phyloP scores from a whole-genome alignment of 805 yeast species.

The Cyberlindnera subsufficiens region DNA sequence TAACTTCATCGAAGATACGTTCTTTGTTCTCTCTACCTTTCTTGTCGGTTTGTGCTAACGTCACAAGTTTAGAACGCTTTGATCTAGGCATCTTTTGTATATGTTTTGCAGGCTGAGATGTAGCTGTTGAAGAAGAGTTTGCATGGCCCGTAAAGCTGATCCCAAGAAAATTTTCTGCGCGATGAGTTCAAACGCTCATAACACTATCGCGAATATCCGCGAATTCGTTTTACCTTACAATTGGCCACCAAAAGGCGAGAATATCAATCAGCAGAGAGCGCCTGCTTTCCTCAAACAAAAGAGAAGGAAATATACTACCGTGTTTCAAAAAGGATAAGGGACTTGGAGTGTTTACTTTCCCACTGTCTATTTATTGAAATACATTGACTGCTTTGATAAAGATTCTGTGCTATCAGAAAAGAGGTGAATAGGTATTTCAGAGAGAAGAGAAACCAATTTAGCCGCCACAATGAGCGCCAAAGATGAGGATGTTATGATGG shows the following conservation, averaged over 20 bases:
- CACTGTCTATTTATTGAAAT: no score
- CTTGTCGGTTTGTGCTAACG: conserved; percentile 93
- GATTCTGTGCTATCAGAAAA: neutral
- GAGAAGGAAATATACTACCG: no score
- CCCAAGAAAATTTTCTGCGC: conserved; percentile 2
- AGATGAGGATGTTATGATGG: conserved; percentile 2
- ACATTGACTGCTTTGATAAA: no score
- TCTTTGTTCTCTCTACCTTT: conserved; percentile 92
- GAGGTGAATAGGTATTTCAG: neutral
- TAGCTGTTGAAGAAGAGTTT: neutral
- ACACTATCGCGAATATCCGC: neutral
- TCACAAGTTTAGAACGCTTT: conserved; percentile 91
- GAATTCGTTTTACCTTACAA: neutral
- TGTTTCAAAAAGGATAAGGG: no score
- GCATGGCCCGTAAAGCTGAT: neutral
- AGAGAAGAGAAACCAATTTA: neutral
- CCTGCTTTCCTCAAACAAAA: no score
- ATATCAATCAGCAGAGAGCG: no score
- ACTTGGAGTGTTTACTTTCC: no score
- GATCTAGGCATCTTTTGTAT: conserved; percentile 80
- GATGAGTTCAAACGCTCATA: conserved; percentile 4
- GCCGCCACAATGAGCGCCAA: neutral
- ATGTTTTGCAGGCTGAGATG: neutral
- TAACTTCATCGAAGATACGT: conserved; percentile 84
- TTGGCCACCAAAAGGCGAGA: no score